Evolutionary conservation across 2,329 filamentous ascomycete genomes (phyloP), one percentile per base, ranked within the genome.

Genomic region (Diaporthe sp.): DNA sequence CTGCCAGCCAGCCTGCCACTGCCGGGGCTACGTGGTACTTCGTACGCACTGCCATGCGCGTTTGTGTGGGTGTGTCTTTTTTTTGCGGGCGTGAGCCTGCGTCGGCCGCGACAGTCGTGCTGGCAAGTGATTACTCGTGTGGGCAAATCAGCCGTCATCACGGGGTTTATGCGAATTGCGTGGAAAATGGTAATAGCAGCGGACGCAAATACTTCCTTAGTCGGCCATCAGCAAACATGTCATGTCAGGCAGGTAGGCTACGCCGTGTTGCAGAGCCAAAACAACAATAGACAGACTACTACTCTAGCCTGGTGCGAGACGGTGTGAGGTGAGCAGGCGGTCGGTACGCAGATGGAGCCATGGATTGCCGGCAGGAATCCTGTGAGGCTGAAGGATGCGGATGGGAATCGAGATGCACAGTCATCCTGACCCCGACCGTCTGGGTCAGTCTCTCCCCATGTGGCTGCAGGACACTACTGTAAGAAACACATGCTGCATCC

Each of bases 21-120:
- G 67, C 67, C 39, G 61, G 61, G 25, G 42, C 42, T 67, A 34
- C 44, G 58, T 62, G 37, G n/a, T 62, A 42, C 37, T 10, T 34
- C 34, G 37, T 39, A 39, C 8, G 25, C 42, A 49, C 42, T 65
- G 61, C 61, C 61, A 51, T 34, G 44, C 62, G 39, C 39, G 19
- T 19, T 17, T 31, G 28, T 25, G 12, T 31, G 9, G 12, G 28
- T 57, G 39, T 68, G 8, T 59, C 15, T 13, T 49, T 34, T 31
- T 42, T 42, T 72, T 57, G 71, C 58, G 46, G 59, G 71, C 58
- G 61, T 65, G 61, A 73, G 71, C 71, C 44, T 69, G 65, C 65
- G 65, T 69, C 65, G 65, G 65, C 65, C 65, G 49, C 46, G 65
- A 42, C 49, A 7, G 49, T 69, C 49, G 34, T 55, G 17, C 34